Conservation (phyloP, 1,284 basidiomycete genomes). For the Ustilago sp. region DNA sequence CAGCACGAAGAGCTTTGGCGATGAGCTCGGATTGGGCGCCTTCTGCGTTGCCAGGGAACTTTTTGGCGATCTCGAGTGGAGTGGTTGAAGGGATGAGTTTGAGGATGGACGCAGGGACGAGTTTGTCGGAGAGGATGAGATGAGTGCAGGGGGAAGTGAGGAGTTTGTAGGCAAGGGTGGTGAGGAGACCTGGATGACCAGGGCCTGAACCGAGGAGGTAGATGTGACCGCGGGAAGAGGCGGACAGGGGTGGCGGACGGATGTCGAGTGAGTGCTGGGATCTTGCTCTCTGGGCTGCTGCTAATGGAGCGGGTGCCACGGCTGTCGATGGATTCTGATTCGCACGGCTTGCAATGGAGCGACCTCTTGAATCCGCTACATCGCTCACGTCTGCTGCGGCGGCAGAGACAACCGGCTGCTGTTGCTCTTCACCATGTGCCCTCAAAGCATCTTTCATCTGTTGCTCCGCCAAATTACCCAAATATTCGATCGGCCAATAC, state of each 20-base stretch:
- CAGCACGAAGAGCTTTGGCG: constrained; percentile 86
- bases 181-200: constrained; percentile 91
- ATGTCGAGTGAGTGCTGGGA: constrained; percentile 59
- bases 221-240: constrained; percentile 51
- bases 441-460: constrained; percentile 76
- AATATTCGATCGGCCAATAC: constrained; percentile 86
- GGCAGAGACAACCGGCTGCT: not conserved
- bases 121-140: constrained; percentile 92
- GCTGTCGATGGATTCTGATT: not conserved
- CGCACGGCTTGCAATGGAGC: constrained; percentile 10
- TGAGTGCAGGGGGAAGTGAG: constrained; percentile 80
- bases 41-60: constrained; percentile 97
- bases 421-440: constrained; percentile 39
- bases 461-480: constrained; percentile 77
- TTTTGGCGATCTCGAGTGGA: constrained; percentile 83
- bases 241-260: constrained; percentile 32
- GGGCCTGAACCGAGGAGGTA: constrained; percentile 93
- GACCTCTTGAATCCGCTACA: constrained; percentile 6
- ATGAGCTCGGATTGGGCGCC: constrained; percentile 94
- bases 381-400: not conserved
- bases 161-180: constrained; percentile 83
- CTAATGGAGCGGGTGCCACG: not conserved
- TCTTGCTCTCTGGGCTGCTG: constrained; percentile 25
- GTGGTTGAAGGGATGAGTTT: constrained; percentile 80
- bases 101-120: constrained; percentile 91